These are phyloP conservation scores for Phytopythium ostracodes DNA, from an alignment of 352 stramenopile genomes.

Conservation along the genomic window DNA sequence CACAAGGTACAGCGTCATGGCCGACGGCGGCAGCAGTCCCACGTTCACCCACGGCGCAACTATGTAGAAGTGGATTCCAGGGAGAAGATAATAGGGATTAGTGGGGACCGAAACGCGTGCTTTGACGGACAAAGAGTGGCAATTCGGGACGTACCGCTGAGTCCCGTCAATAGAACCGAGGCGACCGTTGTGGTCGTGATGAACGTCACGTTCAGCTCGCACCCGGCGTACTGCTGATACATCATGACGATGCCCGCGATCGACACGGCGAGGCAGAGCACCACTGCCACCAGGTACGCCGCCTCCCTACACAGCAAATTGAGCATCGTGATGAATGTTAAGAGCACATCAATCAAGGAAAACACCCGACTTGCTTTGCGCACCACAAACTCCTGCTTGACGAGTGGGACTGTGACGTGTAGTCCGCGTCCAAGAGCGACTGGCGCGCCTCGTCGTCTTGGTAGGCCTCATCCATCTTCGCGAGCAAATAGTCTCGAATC, in stretches of 20 bases:
- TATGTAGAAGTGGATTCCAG: too few relatives aligned
- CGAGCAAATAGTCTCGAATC: conserved; percentile 55
- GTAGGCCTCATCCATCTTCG: conserved; percentile 64
- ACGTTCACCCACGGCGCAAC: conserved; percentile 56
- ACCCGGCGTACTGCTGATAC: conserved; percentile 46
- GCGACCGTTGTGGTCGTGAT: conserved; percentile 51
- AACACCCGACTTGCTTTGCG: not conserved
- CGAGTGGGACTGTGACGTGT: conserved; percentile 1
- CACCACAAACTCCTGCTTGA: conserved; percentile 5
- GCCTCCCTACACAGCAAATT: conserved; percentile 34
- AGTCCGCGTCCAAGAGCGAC: conserved; percentile 29
- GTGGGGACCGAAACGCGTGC: not conserved
- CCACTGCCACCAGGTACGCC: conserved; percentile 44
- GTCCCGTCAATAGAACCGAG: conserved; percentile 31
- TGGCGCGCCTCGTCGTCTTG: conserved; percentile 47
- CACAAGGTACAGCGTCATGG: conserved; percentile 55
- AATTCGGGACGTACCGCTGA: conserved; percentile 39
- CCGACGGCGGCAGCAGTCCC: conserved; percentile 51
- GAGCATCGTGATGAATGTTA: not conserved
- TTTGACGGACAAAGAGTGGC: not conserved
- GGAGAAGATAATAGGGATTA: conserved; percentile 6
- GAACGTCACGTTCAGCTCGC: conserved; percentile 54
- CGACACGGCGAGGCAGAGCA: conserved; percentile 27
- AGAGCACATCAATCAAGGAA: not conserved
- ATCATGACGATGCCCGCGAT: conserved; percentile 44